Evolutionary conservation across 371 early-diverging fungal species (phyloP), one percentile per base, ranked within the genome.

Genomic region (Rhizopus stolonifer): DNA sequence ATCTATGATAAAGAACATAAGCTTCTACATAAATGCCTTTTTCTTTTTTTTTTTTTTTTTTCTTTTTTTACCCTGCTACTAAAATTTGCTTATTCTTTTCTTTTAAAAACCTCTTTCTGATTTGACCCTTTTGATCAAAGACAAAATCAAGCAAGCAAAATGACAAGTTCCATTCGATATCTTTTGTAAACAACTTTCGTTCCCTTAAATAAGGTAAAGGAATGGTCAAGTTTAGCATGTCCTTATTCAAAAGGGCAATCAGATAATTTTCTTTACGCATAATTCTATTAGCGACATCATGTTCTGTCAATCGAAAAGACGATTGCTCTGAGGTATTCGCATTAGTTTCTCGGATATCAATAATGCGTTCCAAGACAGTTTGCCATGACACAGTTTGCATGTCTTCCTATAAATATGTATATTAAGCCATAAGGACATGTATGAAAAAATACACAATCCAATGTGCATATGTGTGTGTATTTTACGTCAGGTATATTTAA

Each of bases 251-350:
- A 43, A 99, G 64, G 7, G 96, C 96, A 52, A 98, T 88, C 72
- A 96, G 67, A 65, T 95, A 98, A 70, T 99, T 99, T 34, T 99
- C 99, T 50, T 87, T 83, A n/a, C 98, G 87, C 90, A 98, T 85
- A 53, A 99, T 96, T 26, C 96, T 85, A 67, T 91, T 93, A 15
- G 95, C 87, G 29, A 98, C 88, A 46, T 77, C 83, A 55, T 92
- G 91, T 7, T 91, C 95, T 57, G 94, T 88, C 24, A 99, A 65
- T n/a, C 82, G 77, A 15, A 74, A 56, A 7, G 73, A 67, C 23
- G 65, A 61, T 24, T 71, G 60, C 33, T 76, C 69, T 10, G 76
- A 61, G 40, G 71, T 83, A 65, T 86, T 75, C 22, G 87, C 79
- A 66, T 88, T 84, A 55, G 81, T 80, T 68, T 89, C 83, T 45